phyloP scores from a whole-genome alignment of 2,329 filamentous ascomycete species.

The Phaeosphaeria sp. region DNA sequence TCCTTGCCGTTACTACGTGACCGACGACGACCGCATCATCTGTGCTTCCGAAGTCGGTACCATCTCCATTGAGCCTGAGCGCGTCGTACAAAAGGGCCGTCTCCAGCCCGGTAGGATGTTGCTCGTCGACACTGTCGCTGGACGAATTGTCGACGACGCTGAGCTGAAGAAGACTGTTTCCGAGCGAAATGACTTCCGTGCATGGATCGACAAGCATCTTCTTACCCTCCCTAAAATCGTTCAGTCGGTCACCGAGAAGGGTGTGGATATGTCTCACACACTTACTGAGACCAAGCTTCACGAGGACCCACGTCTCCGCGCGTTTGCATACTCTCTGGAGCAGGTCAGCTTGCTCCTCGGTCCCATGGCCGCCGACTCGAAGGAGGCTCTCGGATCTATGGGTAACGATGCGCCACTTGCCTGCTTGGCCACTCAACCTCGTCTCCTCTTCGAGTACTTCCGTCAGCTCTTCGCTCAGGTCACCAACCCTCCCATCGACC shows the following conservation, averaged over 20 bases:
- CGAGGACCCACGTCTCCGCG: slow-evolving; percentile 81
- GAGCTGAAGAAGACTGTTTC: slow-evolving; percentile 90
- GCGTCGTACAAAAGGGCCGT: slow-evolving; percentile 89
- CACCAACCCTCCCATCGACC: slow-evolving; percentile 96
- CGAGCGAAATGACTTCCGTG: slow-evolving; percentile 84
- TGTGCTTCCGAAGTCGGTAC: slow-evolving; percentile 97
- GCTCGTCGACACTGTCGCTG: slow-evolving; percentile 87
- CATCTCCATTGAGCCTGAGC: slow-evolving; percentile 88
- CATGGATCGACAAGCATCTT: slow-evolving; percentile 87
- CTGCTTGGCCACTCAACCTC: slow-evolving; percentile 87
- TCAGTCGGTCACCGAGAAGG: slow-evolving; percentile 64
- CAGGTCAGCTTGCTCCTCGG: slow-evolving; percentile 90
- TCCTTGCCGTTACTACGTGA: slow-evolving; percentile 95
- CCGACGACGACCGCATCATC: slow-evolving; percentile 95
- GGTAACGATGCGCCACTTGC: slow-evolving; percentile 94
- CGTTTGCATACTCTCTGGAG: slow-evolving; percentile 94
- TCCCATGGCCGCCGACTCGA: slow-evolving; percentile 96
- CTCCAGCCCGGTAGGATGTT: slow-evolving; percentile 96
- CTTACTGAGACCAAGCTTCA: slow-evolving; percentile 76
- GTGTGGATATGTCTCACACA: slow-evolving; percentile 69
- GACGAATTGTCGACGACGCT: slow-evolving; percentile 91
- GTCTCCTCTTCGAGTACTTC: slow-evolving; percentile 95
- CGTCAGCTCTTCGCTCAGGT: slow-evolving; percentile 97
- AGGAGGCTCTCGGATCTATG: slow-evolving; percentile 97
- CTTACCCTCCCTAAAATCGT: slow-evolving; percentile 80